Evolutionary conservation across 2,329 filamentous ascomycete species (phyloP).

Genomic region (Epichloe hybrida): DNA sequence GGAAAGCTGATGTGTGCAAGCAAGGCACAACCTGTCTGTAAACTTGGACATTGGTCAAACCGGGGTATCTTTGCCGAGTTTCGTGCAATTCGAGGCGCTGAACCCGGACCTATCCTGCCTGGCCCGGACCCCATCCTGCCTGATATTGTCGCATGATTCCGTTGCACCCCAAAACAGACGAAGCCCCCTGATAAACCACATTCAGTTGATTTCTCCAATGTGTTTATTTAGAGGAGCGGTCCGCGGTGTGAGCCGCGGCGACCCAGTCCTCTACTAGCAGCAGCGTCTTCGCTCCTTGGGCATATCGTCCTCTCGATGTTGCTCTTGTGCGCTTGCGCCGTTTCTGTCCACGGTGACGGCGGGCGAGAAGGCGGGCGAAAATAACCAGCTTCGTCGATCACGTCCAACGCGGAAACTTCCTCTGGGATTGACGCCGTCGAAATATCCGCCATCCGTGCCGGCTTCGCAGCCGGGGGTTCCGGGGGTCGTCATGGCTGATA

Average conservation of each 20-base stretch:
- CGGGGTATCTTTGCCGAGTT: too few species aligned
- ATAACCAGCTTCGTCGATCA: conserved; percentile 46
- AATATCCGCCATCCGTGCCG: conserved; percentile 35
- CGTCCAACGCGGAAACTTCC: conserved; percentile 43
- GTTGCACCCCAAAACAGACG: too few species aligned
- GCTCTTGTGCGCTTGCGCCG: conserved; percentile 17
- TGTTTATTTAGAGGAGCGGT: too few species aligned
- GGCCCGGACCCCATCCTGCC: too few species aligned
- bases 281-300: conserved; percentile 16
- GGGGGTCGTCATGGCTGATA: conserved; percentile 41
- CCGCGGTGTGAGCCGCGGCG: too few species aligned
- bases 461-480: conserved; percentile 35
- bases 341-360: conserved; percentile 34
- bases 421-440: conserved; percentile 33
- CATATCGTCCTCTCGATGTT: conserved; percentile 8
- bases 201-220: too few species aligned
- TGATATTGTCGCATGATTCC: too few species aligned
- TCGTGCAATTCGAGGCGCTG: too few species aligned
- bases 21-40: too few species aligned
- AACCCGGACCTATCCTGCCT: too few species aligned
- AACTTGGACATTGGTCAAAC: too few species aligned
- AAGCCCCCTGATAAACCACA: too few species aligned
- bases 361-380: conserved; percentile 39
- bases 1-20: not conserved
- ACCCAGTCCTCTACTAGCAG: conserved; percentile 11